These are phyloP conservation scores for Physcomitrellopsis africana DNA, from an alignment of 225 moss, liverwort and hornwort genomes.

Conservation along the genomic window DNA sequence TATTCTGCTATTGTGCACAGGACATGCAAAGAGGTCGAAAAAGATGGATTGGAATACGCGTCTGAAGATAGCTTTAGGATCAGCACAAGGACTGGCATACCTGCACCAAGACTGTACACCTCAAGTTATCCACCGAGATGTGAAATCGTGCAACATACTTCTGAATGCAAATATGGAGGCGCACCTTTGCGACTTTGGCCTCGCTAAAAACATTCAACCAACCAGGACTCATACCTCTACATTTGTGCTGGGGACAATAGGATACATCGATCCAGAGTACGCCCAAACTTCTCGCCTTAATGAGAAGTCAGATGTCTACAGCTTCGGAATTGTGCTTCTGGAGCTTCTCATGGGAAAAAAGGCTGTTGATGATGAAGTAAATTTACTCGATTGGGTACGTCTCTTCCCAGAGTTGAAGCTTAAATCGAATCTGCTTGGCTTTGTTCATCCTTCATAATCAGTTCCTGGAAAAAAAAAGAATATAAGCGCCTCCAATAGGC, in stretches of 20 bases:
- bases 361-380: conserved; percentile 67
- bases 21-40: conserved; percentile 40
- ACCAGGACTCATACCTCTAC: conserved; percentile 62
- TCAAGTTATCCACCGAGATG: conserved; percentile 68
- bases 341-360: conserved; percentile 72
- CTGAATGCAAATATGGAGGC: conserved; percentile 64
- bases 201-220: conserved; percentile 62
- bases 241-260: conserved; percentile 67
- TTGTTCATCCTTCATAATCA: background rate
- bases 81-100: conserved; percentile 72
- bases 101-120: conserved; percentile 73
- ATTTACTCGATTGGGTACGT: conserved; percentile 59
- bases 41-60: conserved; percentile 70
- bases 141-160: conserved; percentile 68
- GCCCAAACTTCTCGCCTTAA: conserved; percentile 69
- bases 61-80: conserved; percentile 64
- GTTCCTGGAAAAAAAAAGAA: too few relatives aligned
- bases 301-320: conserved; percentile 72
- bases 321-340: conserved; percentile 70
- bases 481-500: too few relatives aligned
- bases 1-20: conserved; percentile 3
- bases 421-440: background rate
- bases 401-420: background rate
- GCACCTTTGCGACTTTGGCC: conserved; percentile 67
- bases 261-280: conserved; percentile 76